Percentiles rank a stretch among this genome's conserved stretches.
phyloP scores from a whole-genome alignment of 1,284 basidiomycete genomes.

The Leccinum pallidistipes region DNA sequence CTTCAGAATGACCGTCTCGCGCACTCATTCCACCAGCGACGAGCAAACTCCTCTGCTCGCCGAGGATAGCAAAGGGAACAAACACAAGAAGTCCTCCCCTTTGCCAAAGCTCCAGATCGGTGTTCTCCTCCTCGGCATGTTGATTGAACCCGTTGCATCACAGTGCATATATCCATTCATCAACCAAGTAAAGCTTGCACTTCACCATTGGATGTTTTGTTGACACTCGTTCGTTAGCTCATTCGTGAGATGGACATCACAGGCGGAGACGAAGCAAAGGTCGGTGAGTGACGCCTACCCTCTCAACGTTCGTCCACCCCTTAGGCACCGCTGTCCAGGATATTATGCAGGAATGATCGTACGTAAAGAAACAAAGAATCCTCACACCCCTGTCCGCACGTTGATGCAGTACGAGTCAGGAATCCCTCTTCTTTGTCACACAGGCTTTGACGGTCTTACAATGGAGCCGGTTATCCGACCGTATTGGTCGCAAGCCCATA shows the following conservation, averaged over 20 bases:
- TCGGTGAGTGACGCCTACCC: constrained; percentile 32
- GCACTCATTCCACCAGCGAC: constrained; percentile 16
- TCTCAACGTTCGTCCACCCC: not conserved
- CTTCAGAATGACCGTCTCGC: constrained; percentile 16
- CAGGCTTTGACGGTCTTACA: constrained; percentile 54
- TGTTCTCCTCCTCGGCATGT: constrained; percentile 41
- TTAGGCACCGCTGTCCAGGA: constrained; percentile 27
- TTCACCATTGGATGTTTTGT: not conserved
- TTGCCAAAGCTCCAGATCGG: constrained; percentile 46
- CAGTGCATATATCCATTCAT: constrained; percentile 64
- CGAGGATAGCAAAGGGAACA: constrained; percentile 11
- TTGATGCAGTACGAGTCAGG: not conserved
- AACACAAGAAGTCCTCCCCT: constrained; percentile 34
- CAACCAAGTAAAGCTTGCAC: constrained; percentile 36
- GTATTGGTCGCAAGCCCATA: constrained; percentile 58
- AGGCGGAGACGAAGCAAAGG: constrained; percentile 48
- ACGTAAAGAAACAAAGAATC: constrained; percentile 19
- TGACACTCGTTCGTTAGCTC: constrained; percentile 35
- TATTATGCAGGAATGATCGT: constrained; percentile 65
- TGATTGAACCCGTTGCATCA: constrained; percentile 57
- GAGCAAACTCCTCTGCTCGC: constrained; percentile 42
- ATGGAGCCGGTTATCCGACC: constrained; percentile 54
- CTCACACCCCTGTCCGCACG: constrained; percentile 9
- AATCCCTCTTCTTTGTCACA: constrained; percentile 48
- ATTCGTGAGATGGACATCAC: constrained; percentile 49